Conservation (phyloP, 140 eudicot genomes). For the Stevia rebaudiana region DNA sequence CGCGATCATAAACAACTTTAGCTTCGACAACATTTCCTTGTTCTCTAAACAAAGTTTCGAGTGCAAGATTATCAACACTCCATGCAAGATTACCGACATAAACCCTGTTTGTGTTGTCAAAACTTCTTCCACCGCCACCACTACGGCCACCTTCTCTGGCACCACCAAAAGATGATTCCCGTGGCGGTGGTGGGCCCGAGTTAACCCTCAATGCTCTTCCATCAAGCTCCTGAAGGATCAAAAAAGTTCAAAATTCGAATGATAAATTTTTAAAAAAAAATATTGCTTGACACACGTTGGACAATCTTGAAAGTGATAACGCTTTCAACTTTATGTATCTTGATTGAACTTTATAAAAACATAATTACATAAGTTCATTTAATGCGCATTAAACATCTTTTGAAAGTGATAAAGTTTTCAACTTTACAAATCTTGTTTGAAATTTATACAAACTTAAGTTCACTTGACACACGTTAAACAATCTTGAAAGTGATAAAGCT, state of each 20-base stretch:
- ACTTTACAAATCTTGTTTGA: too few species aligned
- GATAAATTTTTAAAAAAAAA: too few species aligned
- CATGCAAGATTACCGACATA: constrained; percentile 92
- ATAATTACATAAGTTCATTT: too few species aligned
- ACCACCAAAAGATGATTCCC: constrained; percentile 42
- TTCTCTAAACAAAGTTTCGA: constrained; percentile 66
- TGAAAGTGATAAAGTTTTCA: too few species aligned
- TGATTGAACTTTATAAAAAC: too few species aligned
- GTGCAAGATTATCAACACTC: constrained; percentile 79
- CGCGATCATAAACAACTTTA: constrained; percentile 84
- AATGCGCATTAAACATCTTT: too few species aligned
- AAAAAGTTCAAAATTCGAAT: background rate
- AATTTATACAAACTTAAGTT: too few species aligned
- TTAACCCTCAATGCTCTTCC: constrained; percentile 85
- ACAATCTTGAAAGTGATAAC: too few species aligned
- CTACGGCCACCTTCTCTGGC: constrained; percentile 40
- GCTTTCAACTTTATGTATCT: too few species aligned
- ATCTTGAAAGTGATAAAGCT: background rate
- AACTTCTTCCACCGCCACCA: constrained; percentile 45
- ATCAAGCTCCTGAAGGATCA: constrained; percentile 64
- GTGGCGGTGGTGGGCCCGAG: constrained; percentile 92
- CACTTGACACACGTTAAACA: background rate
- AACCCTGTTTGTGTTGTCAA: constrained; percentile 55
- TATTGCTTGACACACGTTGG: too few species aligned
- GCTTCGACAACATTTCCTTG: constrained; percentile 87